A percentile compares a stretch with the other conserved stretches of the same genome.
phyloP scores from a whole-genome alignment of 2,329 filamentous ascomycete genomes.

The Ophiostoma montium region DNA sequence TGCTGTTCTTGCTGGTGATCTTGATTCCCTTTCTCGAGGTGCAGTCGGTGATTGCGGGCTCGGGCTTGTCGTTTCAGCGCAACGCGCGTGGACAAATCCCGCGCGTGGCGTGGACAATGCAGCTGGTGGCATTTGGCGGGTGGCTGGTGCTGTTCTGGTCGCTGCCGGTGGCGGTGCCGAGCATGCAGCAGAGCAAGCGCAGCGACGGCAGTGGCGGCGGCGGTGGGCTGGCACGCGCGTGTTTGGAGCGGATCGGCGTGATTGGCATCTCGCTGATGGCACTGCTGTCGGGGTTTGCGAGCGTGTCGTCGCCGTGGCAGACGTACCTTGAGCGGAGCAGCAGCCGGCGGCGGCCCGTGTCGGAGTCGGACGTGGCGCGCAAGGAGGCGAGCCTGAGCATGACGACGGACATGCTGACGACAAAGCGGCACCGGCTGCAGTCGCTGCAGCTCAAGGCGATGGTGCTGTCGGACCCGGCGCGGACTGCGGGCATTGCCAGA shows the following conservation, averaged over 20 bases:
- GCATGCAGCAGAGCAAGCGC: not conserved
- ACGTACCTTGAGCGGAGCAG: slow-evolving; percentile 52
- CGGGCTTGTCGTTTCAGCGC: slow-evolving; percentile 49
- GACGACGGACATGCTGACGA: slow-evolving; percentile 62
- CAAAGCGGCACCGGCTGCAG: slow-evolving; percentile 59
- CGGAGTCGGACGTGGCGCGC: slow-evolving; percentile 59
- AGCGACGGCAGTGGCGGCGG: not conserved
- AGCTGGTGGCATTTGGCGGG: slow-evolving; percentile 43
- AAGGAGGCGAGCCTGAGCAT: slow-evolving; percentile 69
- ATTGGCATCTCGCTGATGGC: slow-evolving; percentile 82
- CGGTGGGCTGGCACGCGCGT: slow-evolving; percentile 33
- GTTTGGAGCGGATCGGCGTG: slow-evolving; percentile 59
- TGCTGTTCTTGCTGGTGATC: slow-evolving; percentile 59
- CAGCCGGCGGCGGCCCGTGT: slow-evolving; percentile 39
- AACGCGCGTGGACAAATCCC: slow-evolving; percentile 41
- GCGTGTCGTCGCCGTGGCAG: slow-evolving; percentile 79
- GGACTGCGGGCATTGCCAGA: slow-evolving; percentile 9
- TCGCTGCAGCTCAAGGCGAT: slow-evolving; percentile 50
- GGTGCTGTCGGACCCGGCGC: slow-evolving; percentile 6
- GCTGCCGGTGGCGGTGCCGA: slow-evolving; percentile 45
- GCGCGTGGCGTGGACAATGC: slow-evolving; percentile 48
- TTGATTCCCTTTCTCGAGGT: slow-evolving; percentile 70
- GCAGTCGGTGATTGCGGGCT: slow-evolving; percentile 43
- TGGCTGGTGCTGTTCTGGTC: slow-evolving; percentile 73
- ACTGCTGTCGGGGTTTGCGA: slow-evolving; percentile 74